phyloP scores from a whole-genome alignment of 345 rosid species.

The Bretschneidera sinensis region DNA sequence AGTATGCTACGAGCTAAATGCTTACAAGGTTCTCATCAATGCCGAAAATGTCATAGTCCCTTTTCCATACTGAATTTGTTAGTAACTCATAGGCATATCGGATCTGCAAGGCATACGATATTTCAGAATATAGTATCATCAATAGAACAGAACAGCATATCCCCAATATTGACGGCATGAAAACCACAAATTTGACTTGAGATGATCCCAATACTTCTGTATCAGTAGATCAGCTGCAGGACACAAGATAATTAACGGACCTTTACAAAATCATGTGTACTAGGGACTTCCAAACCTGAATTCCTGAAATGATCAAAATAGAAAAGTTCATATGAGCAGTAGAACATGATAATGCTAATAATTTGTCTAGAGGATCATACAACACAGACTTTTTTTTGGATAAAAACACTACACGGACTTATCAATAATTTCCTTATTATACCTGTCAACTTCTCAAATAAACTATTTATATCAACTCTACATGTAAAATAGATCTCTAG shows the following conservation, averaged over 20 bases:
- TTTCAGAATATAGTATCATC: no score
- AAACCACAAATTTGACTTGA: background rate
- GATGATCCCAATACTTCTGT: background rate
- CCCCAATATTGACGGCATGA: background rate
- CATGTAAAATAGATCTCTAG: no score
- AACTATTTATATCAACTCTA: no score
- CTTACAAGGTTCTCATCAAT: slow-evolving; percentile 80
- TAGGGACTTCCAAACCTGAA: slow-evolving; percentile 37
- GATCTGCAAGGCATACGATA: slow-evolving; percentile 38
- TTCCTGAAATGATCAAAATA: slow-evolving; percentile 45
- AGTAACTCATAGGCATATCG: slow-evolving; percentile 81
- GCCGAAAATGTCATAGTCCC: slow-evolving; percentile 72
- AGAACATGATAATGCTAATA: no score
- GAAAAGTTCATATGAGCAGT: background rate
- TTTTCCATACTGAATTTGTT: slow-evolving; percentile 67
- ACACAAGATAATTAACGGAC: slow-evolving; percentile 28
- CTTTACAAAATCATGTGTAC: slow-evolving; percentile 52
- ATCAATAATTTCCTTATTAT: no score
- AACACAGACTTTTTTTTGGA: background rate
- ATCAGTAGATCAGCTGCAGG: background rate
- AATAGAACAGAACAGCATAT: background rate
- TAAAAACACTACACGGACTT: no score
- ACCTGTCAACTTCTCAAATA: no score
- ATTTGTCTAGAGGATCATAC: background rate
- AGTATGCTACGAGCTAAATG: slow-evolving; percentile 15